Evolutionary conservation across 176 grass and related monocot species (phyloP).

Genomic region (Carex kokanica): DNA sequence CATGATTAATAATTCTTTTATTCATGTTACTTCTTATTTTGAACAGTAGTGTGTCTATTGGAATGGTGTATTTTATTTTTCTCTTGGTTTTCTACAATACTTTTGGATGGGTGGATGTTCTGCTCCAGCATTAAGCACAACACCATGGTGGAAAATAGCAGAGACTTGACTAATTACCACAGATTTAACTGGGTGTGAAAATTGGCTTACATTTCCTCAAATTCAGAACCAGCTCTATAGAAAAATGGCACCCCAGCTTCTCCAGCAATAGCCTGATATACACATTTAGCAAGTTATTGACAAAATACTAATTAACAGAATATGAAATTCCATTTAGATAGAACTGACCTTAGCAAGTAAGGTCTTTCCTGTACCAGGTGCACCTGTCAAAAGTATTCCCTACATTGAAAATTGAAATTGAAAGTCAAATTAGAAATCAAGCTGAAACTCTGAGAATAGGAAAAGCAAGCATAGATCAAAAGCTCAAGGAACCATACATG

Average conservation of each 20-base stretch:
- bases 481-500: neutral
- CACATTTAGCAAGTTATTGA: constrained; percentile 7
- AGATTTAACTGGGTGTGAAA: neutral
- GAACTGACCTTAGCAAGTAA: constrained; percentile 77
- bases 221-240: constrained; percentile 98
- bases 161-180: too few relatives aligned
- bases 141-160: neutral
- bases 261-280: constrained; percentile 88
- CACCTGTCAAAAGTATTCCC: constrained; percentile 97
- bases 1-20: neutral
- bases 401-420: constrained; percentile 36
- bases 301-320: constrained; percentile 14
- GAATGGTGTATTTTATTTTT: neutral
- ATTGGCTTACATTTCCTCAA: constrained; percentile 97
- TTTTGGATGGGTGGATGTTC: neutral
- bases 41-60: neutral
- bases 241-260: constrained; percentile 99
- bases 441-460: neutral
- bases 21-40: neutral
- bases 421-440: constrained; percentile 17
- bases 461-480: neutral
- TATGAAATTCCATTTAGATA: constrained; percentile 8
- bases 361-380: constrained; percentile 92
- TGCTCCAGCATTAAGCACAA: neutral
- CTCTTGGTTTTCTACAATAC: neutral